Evolutionary conservation across 2,329 filamentous ascomycete genomes (phyloP).

Genomic region (Fusarium sulawesiense): DNA sequence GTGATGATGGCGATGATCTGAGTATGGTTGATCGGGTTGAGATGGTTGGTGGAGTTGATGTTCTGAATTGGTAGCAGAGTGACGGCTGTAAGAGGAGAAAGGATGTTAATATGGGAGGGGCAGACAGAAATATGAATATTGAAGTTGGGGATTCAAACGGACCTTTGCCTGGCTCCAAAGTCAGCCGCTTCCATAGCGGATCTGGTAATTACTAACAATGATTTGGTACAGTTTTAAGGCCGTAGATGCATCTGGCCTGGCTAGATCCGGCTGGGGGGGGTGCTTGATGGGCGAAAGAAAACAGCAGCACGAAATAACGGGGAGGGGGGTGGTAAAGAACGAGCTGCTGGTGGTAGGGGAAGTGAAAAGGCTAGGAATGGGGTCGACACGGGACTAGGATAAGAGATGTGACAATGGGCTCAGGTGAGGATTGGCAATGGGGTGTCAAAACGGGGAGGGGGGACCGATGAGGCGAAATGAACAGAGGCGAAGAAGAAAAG

Average conservation of each 20-base stretch:
- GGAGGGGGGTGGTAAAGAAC: slow-evolving; percentile 37
- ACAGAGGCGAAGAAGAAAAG: slow-evolving; percentile 39
- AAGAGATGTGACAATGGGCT: slow-evolving; percentile 45
- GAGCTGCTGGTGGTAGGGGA: slow-evolving; percentile 39
- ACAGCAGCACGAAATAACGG: slow-evolving; percentile 34
- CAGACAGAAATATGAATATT: slow-evolving; percentile 41
- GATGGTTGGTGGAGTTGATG: slow-evolving; percentile 39
- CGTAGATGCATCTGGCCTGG: slow-evolving; percentile 54
- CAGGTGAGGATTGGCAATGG: slow-evolving; percentile 45
- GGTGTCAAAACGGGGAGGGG: slow-evolving; percentile 41
- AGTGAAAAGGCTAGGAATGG: slow-evolving; percentile 45
- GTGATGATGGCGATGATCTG: slow-evolving; percentile 42
- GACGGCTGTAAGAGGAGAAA: slow-evolving; percentile 39
- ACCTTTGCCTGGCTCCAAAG: slow-evolving; percentile 54
- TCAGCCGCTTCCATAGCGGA: slow-evolving; percentile 56
- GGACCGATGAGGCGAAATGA: slow-evolving; percentile 43
- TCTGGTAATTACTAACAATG: slow-evolving; percentile 51
- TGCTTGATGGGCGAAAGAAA: slow-evolving; percentile 37
- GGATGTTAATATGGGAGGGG: slow-evolving; percentile 47
- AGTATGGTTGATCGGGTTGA: slow-evolving; percentile 42
- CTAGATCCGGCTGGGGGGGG: slow-evolving; percentile 47
- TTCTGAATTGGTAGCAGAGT: slow-evolving; percentile 43
- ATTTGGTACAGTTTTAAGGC: slow-evolving; percentile 52
- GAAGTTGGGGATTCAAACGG: slow-evolving; percentile 48
- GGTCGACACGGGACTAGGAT: slow-evolving; percentile 46